These are phyloP conservation scores for Starmerella apis DNA, from an alignment of 805 yeast genomes.

Conservation along the genomic window DNA sequence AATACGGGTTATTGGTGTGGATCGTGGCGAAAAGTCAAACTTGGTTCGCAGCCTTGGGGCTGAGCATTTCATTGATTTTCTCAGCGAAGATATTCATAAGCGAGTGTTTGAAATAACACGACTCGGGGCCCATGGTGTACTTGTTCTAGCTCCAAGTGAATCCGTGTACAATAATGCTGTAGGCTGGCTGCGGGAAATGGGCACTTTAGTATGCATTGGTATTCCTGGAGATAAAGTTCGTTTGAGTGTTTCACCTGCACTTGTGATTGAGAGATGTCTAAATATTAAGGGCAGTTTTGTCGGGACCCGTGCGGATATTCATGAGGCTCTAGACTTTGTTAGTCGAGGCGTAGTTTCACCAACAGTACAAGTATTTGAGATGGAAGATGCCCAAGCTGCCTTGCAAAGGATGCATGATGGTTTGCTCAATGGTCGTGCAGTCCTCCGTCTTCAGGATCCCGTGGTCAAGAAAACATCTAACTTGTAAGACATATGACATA, in stretches of 20 bases:
- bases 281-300: conserved; percentile 49
- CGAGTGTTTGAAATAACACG: conserved; percentile 41
- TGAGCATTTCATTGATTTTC: conserved; percentile 52
- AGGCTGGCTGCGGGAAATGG: conserved; percentile 36
- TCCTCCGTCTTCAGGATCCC: conserved; percentile 22
- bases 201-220: conserved; percentile 53
- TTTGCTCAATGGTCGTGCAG: conserved; percentile 54
- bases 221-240: conserved; percentile 53
- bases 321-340: conserved; percentile 43
- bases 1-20: conserved; percentile 57
- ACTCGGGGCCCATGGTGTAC: conserved; percentile 55
- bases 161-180: conserved; percentile 21
- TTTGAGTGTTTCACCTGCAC: conserved; percentile 43
- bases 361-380: conserved; percentile 45
- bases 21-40: conserved; percentile 60
- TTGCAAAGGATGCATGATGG: conserved; percentile 47
- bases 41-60: conserved; percentile 50
- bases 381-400: conserved; percentile 37
- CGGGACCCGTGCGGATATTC: conserved; percentile 51
- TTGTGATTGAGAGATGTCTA: conserved; percentile 24
- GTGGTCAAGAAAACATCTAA: too few species aligned
- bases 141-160: conserved; percentile 53
- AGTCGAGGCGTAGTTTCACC: conserved; percentile 43
- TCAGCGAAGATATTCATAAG: conserved; percentile 30
- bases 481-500: too few species aligned